Conservation (phyloP, 768 basidiomycete genomes). For the Leccinum fibrillosum region DNA sequence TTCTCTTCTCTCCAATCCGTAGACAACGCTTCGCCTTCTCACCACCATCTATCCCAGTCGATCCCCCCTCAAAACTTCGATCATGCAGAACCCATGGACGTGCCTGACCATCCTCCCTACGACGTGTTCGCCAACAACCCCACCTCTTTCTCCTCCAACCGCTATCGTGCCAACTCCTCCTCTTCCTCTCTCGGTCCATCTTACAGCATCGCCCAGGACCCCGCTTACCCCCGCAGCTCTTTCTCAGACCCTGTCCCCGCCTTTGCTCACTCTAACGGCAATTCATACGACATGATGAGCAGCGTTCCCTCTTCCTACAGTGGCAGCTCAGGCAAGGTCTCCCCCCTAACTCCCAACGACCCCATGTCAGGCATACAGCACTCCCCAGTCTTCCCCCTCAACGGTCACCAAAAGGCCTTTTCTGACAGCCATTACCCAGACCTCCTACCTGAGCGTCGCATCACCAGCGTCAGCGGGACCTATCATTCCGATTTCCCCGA, state of each 20-base stretch:
- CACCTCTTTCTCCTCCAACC: conserved; percentile 48
- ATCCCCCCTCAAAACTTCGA: conserved; percentile 44
- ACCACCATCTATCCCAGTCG: conserved; percentile 32
- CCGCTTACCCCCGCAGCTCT: conserved; percentile 54
- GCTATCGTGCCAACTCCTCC: conserved; percentile 70
- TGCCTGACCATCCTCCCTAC: conserved; percentile 57
- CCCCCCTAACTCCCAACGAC: conserved; percentile 71
- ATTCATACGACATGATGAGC: conserved; percentile 64
- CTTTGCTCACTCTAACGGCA: conserved; percentile 49
- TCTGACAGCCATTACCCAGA: conserved; percentile 55
- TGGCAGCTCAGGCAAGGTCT: conserved; percentile 65
- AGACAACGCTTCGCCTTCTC: conserved; percentile 37
- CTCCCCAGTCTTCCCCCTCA: conserved; percentile 47
- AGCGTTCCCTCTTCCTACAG: conserved; percentile 59
- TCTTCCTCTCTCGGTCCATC: conserved; percentile 62
- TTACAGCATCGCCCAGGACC: conserved; percentile 53
- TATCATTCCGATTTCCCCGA: conserved; percentile 63
- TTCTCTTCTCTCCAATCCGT: conserved; percentile 46
- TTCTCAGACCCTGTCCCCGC: conserved; percentile 60
- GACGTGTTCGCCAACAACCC: conserved; percentile 58
- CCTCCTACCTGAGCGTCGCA: conserved; percentile 55
- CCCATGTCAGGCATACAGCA: conserved; percentile 56
- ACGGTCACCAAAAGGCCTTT: conserved; percentile 51
- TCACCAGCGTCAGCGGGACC: conserved; percentile 41
- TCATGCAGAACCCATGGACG: conserved; percentile 53